Conservation (phyloP, 495 filamentous ascomycete genomes). For the Talaromyces ruber region DNA sequence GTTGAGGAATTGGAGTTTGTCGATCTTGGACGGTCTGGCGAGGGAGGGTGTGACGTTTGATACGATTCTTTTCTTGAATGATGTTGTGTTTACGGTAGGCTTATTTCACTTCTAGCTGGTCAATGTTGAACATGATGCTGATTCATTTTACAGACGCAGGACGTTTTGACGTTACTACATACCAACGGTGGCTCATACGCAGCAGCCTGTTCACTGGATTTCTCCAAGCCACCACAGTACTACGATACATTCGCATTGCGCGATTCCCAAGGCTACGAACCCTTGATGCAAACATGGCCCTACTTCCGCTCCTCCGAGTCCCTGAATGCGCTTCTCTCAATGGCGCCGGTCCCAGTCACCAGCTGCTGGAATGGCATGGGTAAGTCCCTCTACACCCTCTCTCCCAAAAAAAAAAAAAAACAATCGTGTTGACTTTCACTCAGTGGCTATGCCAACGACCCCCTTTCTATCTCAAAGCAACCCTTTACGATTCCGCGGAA, state of each 20-base stretch:
- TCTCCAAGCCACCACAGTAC: constrained; percentile 54
- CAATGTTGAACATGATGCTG: constrained; percentile 22
- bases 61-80: constrained; percentile 64
- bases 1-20: constrained; percentile 49
- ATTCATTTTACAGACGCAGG: constrained; percentile 23
- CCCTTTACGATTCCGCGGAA: constrained; percentile 60
- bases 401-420: no score
- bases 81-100: constrained; percentile 62
- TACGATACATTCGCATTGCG: constrained; percentile 86
- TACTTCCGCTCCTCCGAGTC: constrained; percentile 62
- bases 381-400: constrained; percentile 13
- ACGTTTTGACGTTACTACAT: constrained; percentile 59
- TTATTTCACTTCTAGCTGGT: background rate
- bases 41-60: constrained; percentile 49
- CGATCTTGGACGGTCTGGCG: constrained; percentile 36
- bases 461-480: constrained; percentile 4
- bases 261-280: constrained; percentile 54
- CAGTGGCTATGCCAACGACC: background rate
- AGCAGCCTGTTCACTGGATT: constrained; percentile 77
- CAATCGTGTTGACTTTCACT: background rate
- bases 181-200: constrained; percentile 69
- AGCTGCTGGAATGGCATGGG: constrained; percentile 83
- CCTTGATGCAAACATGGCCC: constrained; percentile 61
- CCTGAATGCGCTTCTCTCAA: constrained; percentile 43
- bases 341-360: constrained; percentile 54